Conservation (phyloP, 2,329 filamentous ascomycete species). For the Pseudopyricularia javanii region DNA sequence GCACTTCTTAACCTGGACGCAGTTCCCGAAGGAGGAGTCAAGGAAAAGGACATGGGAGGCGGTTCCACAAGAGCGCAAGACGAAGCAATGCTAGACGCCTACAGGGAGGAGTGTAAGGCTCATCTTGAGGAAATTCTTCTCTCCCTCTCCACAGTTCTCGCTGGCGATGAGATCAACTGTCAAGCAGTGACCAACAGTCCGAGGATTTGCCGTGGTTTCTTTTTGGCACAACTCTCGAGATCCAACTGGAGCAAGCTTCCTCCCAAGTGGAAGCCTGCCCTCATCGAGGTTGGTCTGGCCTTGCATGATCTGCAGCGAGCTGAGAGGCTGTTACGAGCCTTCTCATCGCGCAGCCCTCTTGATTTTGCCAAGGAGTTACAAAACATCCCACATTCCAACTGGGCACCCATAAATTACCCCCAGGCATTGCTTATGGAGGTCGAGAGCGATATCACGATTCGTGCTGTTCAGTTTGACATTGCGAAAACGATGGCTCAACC, state of each 20-base stretch:
- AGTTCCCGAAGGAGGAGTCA: background rate
- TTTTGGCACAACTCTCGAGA: background rate
- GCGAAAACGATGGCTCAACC: conserved; percentile 39
- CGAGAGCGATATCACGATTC: conserved; percentile 49
- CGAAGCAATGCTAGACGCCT: background rate
- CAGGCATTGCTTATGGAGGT: conserved; percentile 54
- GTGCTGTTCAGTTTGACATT: conserved; percentile 45
- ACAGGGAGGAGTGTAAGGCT: background rate
- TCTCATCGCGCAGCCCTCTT: conserved; percentile 7
- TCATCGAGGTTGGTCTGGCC: conserved; percentile 26
- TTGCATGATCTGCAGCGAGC: conserved; percentile 28
- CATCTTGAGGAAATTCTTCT: background rate
- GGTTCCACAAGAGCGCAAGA: background rate
- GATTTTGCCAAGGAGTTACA: conserved; percentile 27
- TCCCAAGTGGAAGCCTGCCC: conserved; percentile 17
- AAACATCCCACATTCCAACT: conserved; percentile 43
- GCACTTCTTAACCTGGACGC: background rate
- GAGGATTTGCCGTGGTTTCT: background rate
- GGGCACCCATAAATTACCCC: conserved; percentile 36
- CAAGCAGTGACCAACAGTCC: background rate
- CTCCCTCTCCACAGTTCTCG: background rate
- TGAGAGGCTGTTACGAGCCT: conserved; percentile 20
- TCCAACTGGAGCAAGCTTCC: conserved; percentile 10
- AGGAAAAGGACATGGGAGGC: background rate
- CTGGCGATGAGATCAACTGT: background rate